A percentile compares a stretch with the other conserved stretches of the same genome.
Conservation (phyloP, 495 filamentous ascomycete genomes). For the Talaromyces ruber region DNA sequence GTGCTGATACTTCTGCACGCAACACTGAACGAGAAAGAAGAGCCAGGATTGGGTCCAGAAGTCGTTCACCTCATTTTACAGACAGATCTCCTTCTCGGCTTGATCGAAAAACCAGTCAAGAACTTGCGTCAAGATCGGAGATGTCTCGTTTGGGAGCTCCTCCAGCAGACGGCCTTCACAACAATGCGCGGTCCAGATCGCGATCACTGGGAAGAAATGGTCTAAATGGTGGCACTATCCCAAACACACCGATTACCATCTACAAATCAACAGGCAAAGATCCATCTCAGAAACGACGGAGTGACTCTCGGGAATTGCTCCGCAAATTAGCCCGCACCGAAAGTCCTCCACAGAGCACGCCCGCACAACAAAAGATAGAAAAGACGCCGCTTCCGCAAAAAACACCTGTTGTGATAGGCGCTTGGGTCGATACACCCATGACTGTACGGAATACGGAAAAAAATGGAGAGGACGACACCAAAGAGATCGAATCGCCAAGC, state of each 20-base stretch:
- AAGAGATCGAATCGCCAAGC: slow-evolving; percentile 6
- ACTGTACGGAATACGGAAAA: slow-evolving; percentile 26
- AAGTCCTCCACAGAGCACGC: slow-evolving; percentile 29
- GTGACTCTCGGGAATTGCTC: slow-evolving; percentile 60
- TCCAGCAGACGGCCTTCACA: slow-evolving; percentile 14
- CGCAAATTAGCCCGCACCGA: slow-evolving; percentile 54
- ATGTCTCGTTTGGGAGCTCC: slow-evolving; percentile 6
- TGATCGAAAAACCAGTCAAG: slow-evolving; percentile 1
- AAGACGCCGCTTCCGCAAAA: slow-evolving; percentile 30
- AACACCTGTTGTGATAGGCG: slow-evolving; percentile 41
- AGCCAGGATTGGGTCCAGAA: slow-evolving; percentile 9
- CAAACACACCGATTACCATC: slow-evolving; percentile 46
- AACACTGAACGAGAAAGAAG: slow-evolving; percentile 6
- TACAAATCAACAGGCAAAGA: slow-evolving; percentile 28
- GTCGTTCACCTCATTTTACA: slow-evolving; percentile 11
- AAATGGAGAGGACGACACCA: slow-evolving; percentile 14
- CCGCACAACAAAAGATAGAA: slow-evolving; percentile 37
- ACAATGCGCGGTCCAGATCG: not conserved
- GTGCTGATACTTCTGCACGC: slow-evolving; percentile 11
- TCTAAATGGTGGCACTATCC: slow-evolving; percentile 27
- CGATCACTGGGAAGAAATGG: slow-evolving; percentile 12
- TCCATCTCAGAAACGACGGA: slow-evolving; percentile 26
- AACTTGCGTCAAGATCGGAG: slow-evolving; percentile 4
- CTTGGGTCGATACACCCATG: slow-evolving; percentile 46
- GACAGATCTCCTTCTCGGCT: slow-evolving; percentile 14